Conservation (phyloP, 768 basidiomycete genomes). For the Pulveroboletus sp. region DNA sequence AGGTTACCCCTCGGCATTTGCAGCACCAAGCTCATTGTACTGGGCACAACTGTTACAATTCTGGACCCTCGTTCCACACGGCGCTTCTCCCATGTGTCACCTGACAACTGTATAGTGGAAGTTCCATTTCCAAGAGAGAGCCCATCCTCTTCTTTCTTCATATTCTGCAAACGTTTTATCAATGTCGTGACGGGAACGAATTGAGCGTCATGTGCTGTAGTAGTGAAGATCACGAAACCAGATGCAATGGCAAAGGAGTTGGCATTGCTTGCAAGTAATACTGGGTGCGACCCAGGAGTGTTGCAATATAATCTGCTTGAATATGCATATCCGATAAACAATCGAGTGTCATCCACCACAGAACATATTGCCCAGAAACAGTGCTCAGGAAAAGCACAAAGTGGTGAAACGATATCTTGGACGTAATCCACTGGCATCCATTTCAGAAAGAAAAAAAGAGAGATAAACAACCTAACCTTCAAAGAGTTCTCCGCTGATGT, state of each 20-base stretch:
- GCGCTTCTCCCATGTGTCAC: conserved; percentile 58
- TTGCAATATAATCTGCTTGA: conserved; percentile 62
- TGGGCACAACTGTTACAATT: conserved; percentile 85
- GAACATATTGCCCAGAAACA: conserved; percentile 44
- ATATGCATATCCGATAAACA: conserved; percentile 62
- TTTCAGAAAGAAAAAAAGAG: conserved; percentile 6
- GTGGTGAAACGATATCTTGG: conserved; percentile 18
- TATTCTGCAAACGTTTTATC: conserved; percentile 5
- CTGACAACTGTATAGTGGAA: conserved; percentile 2
- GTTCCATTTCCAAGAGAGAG: conserved; percentile 27
- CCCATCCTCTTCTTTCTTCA: conserved; percentile 13
- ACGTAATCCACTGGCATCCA: conserved; percentile 10
- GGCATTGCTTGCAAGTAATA: conserved; percentile 45
- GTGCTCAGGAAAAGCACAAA: conserved; percentile 52
- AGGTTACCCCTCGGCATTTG: conserved; percentile 98
- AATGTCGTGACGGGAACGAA: conserved; percentile 50
- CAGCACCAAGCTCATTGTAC: conserved; percentile 81
- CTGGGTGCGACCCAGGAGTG: conserved; percentile 23
- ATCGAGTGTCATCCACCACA: conserved; percentile 9
- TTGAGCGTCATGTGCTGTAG: conserved; percentile 71
- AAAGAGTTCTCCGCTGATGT: conserved; percentile 43
- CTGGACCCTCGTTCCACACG: conserved; percentile 86
- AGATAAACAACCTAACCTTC: conserved; percentile 31
- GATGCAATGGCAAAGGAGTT: conserved; percentile 74
- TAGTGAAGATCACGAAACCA: conserved; percentile 80